Conservation (phyloP, 768 basidiomycete species). For the Collybia sordida region DNA sequence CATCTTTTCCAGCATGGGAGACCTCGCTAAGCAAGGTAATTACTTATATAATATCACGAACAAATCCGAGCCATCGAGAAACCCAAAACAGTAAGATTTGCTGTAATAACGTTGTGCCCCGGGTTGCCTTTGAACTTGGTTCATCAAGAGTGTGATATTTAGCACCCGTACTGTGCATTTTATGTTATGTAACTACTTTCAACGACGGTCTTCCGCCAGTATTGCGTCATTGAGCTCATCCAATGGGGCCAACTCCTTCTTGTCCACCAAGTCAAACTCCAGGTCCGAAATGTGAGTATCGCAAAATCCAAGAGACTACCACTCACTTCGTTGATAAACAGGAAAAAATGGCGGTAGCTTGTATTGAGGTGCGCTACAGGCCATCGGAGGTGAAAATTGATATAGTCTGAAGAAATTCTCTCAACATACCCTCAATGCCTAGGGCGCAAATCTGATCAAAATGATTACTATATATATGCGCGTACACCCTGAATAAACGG, state of each 20-base stretch:
- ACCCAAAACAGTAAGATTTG: no score
- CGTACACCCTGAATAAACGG: constrained; percentile 94
- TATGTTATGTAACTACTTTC: constrained; percentile 2
- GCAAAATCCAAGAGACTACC: neutral
- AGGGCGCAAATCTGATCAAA: constrained; percentile 98
- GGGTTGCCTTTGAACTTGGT: no score
- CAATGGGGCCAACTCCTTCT: constrained; percentile 92
- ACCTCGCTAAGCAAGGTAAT: no score
- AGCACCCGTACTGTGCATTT: constrained; percentile 1
- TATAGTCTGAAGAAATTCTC: no score
- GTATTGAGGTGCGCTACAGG: constrained; percentile 91
- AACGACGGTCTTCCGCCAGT: constrained; percentile 47
- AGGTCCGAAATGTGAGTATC: constrained; percentile 3
- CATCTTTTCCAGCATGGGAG: no score
- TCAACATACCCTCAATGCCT: constrained; percentile 86
- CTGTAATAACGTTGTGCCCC: no score
- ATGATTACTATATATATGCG: constrained; percentile 98
- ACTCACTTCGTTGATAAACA: constrained; percentile 92
- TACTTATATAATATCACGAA: no score
- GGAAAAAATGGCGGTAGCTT: constrained; percentile 96
- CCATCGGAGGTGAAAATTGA: no score
- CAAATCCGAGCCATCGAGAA: no score
- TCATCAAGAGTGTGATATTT: no score
- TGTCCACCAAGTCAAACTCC: constrained; percentile 92
- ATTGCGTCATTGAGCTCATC: constrained; percentile 96